Base-by-base conservation (phyloP, 768 basidiomycete species). In the Kwoniella europaea region DNA sequence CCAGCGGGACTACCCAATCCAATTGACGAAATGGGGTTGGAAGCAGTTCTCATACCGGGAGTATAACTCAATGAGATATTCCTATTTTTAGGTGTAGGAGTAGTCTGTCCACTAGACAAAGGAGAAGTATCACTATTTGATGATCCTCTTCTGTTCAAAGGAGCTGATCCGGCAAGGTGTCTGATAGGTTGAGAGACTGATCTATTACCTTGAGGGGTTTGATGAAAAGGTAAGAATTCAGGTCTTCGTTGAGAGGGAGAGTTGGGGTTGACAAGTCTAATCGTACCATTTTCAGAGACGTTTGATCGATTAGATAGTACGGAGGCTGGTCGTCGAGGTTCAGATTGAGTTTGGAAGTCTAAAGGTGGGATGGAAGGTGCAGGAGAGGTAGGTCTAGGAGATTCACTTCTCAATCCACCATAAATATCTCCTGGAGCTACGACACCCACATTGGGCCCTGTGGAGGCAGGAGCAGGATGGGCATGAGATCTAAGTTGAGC, bases 401-500 rank as follows among this genome's bases (percentile, higher is more conserved):
- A 66, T n/a, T 65, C 42, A 10, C 27, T 65, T 35, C 59, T 61
- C 10, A 61, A 42, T 61, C 57, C 41, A 29, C 27, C 41, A 16
- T 55, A 41, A 29, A 62, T 61, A 35, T 50, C 27, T 15, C 59
- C 52, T 56, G 64, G 22, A 16, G 53, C 53, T 15, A 52, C 67
- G 7, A 35, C 35, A 35, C 35, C 35, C 20, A 9, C 12, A 52
- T 6, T 9, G 27, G 43, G n/a, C 10, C 46, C 58, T 52, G 20
- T 10, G 35, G 52, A 60, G 27, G 66, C 3, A 15, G 55, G 44
- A 41, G 43, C 22, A 6, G 66, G n/a, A 64, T 79, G 72, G 18
- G 71, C 58, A 44, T 77, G 76, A 22, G 80, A 81, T 29, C 78
- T 64, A 9, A 81, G 68, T 41, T 76, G 72, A 27, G 80, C 73